Conservation (phyloP, 495 filamentous ascomycete genomes). For the Neurospora pannonica region DNA sequence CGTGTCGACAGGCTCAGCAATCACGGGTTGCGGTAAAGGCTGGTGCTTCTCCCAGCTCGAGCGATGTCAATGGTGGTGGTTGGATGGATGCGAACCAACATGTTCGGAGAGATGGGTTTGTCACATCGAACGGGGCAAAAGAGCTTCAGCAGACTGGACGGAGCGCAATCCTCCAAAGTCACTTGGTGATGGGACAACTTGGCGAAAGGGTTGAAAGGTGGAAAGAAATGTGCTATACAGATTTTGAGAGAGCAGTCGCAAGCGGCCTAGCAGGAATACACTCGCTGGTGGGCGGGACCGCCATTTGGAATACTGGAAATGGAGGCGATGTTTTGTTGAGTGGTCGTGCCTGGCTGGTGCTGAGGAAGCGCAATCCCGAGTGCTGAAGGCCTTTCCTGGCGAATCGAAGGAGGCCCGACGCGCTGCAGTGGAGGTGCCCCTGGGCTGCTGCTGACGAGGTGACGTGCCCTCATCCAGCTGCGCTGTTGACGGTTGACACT, state of each 20-base stretch:
- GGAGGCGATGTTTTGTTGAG: not conserved
- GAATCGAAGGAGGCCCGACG: not conserved
- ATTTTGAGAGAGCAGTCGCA: not conserved
- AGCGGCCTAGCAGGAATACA: not conserved
- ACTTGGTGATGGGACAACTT: not conserved
- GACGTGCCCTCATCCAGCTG: not conserved
- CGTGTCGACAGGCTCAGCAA: not conserved
- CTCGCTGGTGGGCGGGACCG: not conserved
- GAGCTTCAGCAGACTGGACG: not conserved
- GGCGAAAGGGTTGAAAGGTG: not conserved
- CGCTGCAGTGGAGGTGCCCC: not conserved
- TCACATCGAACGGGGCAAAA: conserved; percentile 15
- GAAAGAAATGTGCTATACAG: not conserved
- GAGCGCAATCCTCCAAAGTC: not conserved
- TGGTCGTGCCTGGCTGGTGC: not conserved
- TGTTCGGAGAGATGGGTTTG: conserved; percentile 18
- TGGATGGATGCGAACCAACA: conserved; percentile 22
- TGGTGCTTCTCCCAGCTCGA: conserved; percentile 21
- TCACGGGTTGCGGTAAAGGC: conserved; percentile 13
- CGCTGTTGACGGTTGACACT: not conserved
- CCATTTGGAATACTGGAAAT: not conserved
- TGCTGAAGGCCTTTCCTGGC: not conserved
- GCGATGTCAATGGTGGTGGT: conserved; percentile 21
- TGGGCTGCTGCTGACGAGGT: not conserved
- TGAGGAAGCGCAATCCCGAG: not conserved